These are phyloP conservation scores for Rhizopogon roseolus DNA, from an alignment of 768 basidiomycete genomes.

Conservation along the genomic window DNA sequence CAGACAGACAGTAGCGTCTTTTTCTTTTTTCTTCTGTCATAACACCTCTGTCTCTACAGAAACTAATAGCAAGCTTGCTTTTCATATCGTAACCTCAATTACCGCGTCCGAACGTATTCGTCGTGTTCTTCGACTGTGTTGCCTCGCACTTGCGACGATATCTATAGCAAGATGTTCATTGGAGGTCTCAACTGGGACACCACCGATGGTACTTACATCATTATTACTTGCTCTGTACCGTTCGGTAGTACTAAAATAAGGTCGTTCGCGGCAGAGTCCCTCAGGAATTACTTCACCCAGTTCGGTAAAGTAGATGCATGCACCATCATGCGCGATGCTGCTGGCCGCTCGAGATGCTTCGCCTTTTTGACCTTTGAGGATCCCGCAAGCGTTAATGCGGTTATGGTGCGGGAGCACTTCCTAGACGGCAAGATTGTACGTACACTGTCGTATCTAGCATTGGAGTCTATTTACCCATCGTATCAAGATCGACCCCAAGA, in stretches of 20 bases:
- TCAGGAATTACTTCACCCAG: slow-evolving; percentile 87
- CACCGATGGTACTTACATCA: slow-evolving; percentile 80
- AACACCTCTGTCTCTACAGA: slow-evolving; percentile 63
- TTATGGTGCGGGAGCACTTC: slow-evolving; percentile 92
- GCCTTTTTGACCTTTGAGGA: slow-evolving; percentile 97
- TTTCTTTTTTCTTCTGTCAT: slow-evolving; percentile 52
- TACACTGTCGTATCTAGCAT: slow-evolving; percentile 21
- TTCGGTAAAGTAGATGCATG: slow-evolving; percentile 97
- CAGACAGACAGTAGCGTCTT: slow-evolving; percentile 81
- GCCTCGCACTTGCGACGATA: slow-evolving; percentile 21
- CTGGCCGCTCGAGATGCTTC: slow-evolving; percentile 93
- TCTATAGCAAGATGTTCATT: slow-evolving; percentile 98
- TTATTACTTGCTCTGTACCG: slow-evolving; percentile 31
- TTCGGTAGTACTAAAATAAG: slow-evolving; percentile 41
- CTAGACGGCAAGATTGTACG: slow-evolving; percentile 97
- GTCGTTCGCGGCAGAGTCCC: slow-evolving; percentile 48
- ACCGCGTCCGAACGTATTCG: slow-evolving; percentile 20
- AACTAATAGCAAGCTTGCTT: slow-evolving; percentile 76
- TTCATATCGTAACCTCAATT: slow-evolving; percentile 24
- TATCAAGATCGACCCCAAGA: slow-evolving; percentile 97
- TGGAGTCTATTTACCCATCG: slow-evolving; percentile 8
- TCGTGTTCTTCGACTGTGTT: slow-evolving; percentile 14
- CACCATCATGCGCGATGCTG: slow-evolving; percentile 97
- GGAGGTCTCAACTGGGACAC: slow-evolving; percentile 99
- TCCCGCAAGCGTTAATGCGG: slow-evolving; percentile 87